phyloP scores from a whole-genome alignment of 2,329 filamentous ascomycete genomes.

The Penicillium expansum region DNA sequence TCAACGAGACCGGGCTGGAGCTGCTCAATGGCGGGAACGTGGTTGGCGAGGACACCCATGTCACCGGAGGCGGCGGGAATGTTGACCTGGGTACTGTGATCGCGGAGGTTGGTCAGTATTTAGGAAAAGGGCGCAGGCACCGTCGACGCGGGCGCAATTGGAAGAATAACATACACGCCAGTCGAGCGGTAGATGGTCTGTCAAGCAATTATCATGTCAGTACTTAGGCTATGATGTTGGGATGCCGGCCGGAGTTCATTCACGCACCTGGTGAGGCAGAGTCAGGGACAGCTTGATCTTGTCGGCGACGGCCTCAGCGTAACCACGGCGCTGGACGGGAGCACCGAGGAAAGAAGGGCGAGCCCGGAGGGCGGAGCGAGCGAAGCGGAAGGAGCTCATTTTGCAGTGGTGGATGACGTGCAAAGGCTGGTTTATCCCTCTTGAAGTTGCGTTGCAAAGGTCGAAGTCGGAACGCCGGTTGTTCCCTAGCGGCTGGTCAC shows the following conservation, averaged over 20 bases:
- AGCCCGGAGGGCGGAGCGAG: slow-evolving; percentile 82
- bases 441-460: slow-evolving; percentile 41
- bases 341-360: slow-evolving; percentile 73
- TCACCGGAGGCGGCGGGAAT: slow-evolving; percentile 96
- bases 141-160: slow-evolving; percentile 11
- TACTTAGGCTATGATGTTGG: slow-evolving; percentile 6
- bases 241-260: slow-evolving; percentile 16
- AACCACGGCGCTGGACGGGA: slow-evolving; percentile 80
- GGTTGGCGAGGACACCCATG: slow-evolving; percentile 99
- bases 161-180: slow-evolving; percentile 60
- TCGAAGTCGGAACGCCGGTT: slow-evolving; percentile 40
- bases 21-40: slow-evolving; percentile 98
- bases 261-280: slow-evolving; percentile 94
- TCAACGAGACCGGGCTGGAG: slow-evolving; percentile 94
- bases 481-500: slow-evolving; percentile 39
- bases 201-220: slow-evolving; percentile 24
- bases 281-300: slow-evolving; percentile 98
- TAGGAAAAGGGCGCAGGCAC: slow-evolving; percentile 18
- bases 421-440: slow-evolving; percentile 36
- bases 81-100: slow-evolving; percentile 87
- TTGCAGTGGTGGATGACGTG: slow-evolving; percentile 35
- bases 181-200: slow-evolving; percentile 68
- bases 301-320: slow-evolving; percentile 83
- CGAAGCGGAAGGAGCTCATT: slow-evolving; percentile 94
- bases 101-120: slow-evolving; percentile 61